Evolutionary conservation across 345 rosid species (phyloP).

Genomic region (Populus euphratica): DNA sequence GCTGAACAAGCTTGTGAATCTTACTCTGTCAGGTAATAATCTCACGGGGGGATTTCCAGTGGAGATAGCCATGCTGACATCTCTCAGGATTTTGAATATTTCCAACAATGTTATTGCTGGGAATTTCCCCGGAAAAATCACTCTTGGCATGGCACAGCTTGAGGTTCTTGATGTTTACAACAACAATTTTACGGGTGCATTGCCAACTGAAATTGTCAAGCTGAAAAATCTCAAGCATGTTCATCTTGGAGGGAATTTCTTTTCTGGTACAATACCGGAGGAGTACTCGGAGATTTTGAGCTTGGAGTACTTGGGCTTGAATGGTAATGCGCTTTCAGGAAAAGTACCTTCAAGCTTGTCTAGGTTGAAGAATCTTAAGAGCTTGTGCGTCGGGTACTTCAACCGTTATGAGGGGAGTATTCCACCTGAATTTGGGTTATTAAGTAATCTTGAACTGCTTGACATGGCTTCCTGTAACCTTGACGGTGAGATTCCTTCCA

Average conservation of each 20-base stretch:
- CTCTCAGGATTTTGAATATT: constrained; percentile 55
- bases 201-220: constrained; percentile 48
- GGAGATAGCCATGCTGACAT: constrained; percentile 52
- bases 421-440: constrained; percentile 66
- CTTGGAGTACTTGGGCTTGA: constrained; percentile 65
- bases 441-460: constrained; percentile 50
- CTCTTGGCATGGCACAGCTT: constrained; percentile 48
- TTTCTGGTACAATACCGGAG: constrained; percentile 69
- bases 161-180: constrained; percentile 61
- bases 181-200: constrained; percentile 56
- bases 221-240: constrained; percentile 59
- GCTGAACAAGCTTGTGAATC: constrained; percentile 52
- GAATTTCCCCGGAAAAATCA: constrained; percentile 55
- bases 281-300: constrained; percentile 58
- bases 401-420: constrained; percentile 57
- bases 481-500: constrained; percentile 69
- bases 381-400: constrained; percentile 57
- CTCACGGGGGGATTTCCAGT: constrained; percentile 58
- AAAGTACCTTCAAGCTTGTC: constrained; percentile 53
- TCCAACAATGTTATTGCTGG: constrained; percentile 55
- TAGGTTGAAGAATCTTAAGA: constrained; percentile 52
- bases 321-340: constrained; percentile 52
- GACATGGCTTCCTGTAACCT: constrained; percentile 71
- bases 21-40: constrained; percentile 46
- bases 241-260: constrained; percentile 68